phyloP scores from a whole-genome alignment of 1,139 yeast genomes.

The Scheffersomyces parashehatae region DNA sequence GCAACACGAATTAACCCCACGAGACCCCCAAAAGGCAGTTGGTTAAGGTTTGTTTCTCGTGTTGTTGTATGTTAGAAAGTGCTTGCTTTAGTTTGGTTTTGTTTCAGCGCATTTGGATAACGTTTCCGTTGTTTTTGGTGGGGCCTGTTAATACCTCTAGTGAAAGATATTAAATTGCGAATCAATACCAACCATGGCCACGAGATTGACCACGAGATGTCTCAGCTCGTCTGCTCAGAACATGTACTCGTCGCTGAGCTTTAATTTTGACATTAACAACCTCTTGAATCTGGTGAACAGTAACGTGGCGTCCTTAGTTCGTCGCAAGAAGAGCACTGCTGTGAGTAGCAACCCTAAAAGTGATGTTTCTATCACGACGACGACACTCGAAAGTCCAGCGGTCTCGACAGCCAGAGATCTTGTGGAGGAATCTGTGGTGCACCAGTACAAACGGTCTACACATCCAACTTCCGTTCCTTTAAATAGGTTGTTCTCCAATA shows the following conservation, averaged over 20 bases:
- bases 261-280: slow-evolving; percentile 14
- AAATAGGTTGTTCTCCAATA: slow-evolving; percentile 47
- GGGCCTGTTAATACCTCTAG: too few species aligned
- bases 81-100: too few species aligned
- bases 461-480: slow-evolving; percentile 67
- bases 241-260: slow-evolving; percentile 6
- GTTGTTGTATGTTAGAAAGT: too few species aligned
- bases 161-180: too few species aligned
- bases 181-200: too few species aligned
- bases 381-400: not conserved
- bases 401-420: not conserved
- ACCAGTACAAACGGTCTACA: slow-evolving; percentile 48
- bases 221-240: slow-evolving; percentile 3
- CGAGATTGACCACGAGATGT: not conserved
- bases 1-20: too few species aligned
- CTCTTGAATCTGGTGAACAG: slow-evolving; percentile 1
- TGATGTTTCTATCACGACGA: not conserved
- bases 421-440: not conserved
- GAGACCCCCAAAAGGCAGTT: too few species aligned
- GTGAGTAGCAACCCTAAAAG: not conserved
- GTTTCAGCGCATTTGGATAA: too few species aligned
- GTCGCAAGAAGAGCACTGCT: slow-evolving; percentile 1
- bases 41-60: too few species aligned
- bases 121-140: too few species aligned
- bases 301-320: not conserved